phyloP scores from a whole-genome alignment of 495 filamentous ascomycete species.

The Aspergillus nidulans region DNA sequence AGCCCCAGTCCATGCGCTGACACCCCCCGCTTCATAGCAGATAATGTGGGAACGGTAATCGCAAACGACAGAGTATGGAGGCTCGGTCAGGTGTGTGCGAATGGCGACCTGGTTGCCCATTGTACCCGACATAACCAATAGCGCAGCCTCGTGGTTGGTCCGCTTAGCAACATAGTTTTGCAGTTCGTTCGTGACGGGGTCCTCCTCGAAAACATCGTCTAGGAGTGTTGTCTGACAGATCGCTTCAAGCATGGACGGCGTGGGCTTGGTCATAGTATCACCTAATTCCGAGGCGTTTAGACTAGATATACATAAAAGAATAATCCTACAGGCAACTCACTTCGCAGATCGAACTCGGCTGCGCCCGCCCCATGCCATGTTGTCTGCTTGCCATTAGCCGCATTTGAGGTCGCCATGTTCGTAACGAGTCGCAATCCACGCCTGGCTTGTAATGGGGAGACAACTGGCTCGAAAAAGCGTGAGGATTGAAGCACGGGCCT shows the following conservation, averaged over 20 bases:
- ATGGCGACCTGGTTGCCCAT: constrained; percentile 64
- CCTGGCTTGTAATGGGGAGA: neutral
- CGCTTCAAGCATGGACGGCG: constrained; percentile 67
- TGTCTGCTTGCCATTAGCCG: constrained; percentile 25
- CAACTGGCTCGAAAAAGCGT: neutral
- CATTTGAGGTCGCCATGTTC: constrained; percentile 23
- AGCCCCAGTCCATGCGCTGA: constrained; percentile 43
- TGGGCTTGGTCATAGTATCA: constrained; percentile 87
- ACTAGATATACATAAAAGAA: neutral
- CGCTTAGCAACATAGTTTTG: constrained; percentile 65
- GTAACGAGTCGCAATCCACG: constrained; percentile 20
- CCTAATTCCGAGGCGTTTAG: constrained; percentile 16
- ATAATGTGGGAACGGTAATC: constrained; percentile 47
- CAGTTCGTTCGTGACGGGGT: constrained; percentile 70
- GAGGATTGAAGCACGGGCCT: constrained; percentile 17
- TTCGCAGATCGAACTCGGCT: constrained; percentile 59
- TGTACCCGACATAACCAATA: constrained; percentile 80
- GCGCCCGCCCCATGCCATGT: constrained; percentile 58
- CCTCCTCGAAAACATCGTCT: constrained; percentile 84
- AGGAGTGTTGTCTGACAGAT: constrained; percentile 56
- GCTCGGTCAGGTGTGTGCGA: constrained; percentile 43
- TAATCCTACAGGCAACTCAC: constrained; percentile 18
- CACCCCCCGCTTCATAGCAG: constrained; percentile 48
- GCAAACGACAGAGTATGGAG: constrained; percentile 48
- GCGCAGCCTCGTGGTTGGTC: constrained; percentile 64